These are phyloP conservation scores for Cytospora paraplurivora DNA, from an alignment of 2,329 filamentous ascomycete genomes.

Conservation along the genomic window DNA sequence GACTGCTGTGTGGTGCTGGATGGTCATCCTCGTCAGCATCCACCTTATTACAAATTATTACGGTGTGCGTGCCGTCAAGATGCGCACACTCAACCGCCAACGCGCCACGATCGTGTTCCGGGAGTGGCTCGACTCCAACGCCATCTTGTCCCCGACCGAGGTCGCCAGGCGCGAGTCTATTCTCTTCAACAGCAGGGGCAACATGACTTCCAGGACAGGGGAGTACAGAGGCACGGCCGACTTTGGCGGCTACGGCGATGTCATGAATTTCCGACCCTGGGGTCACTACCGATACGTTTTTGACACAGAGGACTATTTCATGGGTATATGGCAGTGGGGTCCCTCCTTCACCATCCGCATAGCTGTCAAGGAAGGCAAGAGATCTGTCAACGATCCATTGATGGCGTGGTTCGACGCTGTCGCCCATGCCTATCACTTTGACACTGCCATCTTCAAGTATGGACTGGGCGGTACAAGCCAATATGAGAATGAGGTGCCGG, in stretches of 20 bases:
- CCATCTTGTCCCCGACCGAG: slow-evolving; percentile 63
- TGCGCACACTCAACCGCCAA: slow-evolving; percentile 84
- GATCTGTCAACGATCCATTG: slow-evolving; percentile 35
- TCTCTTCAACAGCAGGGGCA: slow-evolving; percentile 55
- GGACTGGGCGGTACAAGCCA: slow-evolving; percentile 38
- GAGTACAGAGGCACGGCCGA: slow-evolving; percentile 40
- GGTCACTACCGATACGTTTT: slow-evolving; percentile 41
- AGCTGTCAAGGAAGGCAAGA: slow-evolving; percentile 61
- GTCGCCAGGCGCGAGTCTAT: slow-evolving; percentile 67
- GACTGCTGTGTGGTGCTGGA: slow-evolving; percentile 70
- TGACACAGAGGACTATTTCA: slow-evolving; percentile 57
- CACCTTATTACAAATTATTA: slow-evolving; percentile 86
- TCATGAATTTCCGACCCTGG: slow-evolving; percentile 37
- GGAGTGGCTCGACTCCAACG: slow-evolving; percentile 52
- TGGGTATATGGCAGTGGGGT: slow-evolving; percentile 55
- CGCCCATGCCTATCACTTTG: slow-evolving; percentile 44
- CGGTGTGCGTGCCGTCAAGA: slow-evolving; percentile 80
- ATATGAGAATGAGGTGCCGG: slow-evolving; percentile 41
- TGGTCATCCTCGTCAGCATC: slow-evolving; percentile 70
- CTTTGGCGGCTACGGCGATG: slow-evolving; percentile 45
- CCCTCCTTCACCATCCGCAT: slow-evolving; percentile 54
- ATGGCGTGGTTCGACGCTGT: slow-evolving; percentile 46
- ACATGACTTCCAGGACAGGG: slow-evolving; percentile 44
- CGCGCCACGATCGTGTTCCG: slow-evolving; percentile 78
- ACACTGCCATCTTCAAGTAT: slow-evolving; percentile 39